Evolutionary conservation across 2,329 filamentous ascomycete species (phyloP).

Genomic region (Myrmaecium sp.): DNA sequence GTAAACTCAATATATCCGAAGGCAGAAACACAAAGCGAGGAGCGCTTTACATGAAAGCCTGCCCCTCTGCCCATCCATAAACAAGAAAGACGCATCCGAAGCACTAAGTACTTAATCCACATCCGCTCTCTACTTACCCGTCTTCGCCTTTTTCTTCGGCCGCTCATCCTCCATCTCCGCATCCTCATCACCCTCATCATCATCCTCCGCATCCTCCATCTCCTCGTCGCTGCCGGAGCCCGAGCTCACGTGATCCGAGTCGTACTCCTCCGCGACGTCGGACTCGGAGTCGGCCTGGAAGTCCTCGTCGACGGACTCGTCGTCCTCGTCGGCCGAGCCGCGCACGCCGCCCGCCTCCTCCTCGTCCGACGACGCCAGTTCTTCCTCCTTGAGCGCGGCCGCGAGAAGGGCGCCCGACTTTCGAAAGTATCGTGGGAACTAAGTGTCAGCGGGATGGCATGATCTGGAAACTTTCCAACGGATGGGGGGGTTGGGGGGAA

Average conservation of each 20-base stretch:
- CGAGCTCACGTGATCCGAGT: constrained; percentile 77
- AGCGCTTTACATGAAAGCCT: too few species aligned
- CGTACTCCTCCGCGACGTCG: constrained; percentile 91
- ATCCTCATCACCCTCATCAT: constrained; percentile 32
- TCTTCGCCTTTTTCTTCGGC: constrained; percentile 50
- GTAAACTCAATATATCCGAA: too few species aligned
- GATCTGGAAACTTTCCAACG: not conserved
- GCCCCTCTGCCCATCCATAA: too few species aligned
- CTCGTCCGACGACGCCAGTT: constrained; percentile 61
- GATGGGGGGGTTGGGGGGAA: not conserved
- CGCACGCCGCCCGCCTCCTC: constrained; percentile 64
- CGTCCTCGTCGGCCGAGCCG: constrained; percentile 88
- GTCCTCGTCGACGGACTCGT: constrained; percentile 90
- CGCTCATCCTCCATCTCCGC: constrained; percentile 36
- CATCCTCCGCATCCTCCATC: constrained; percentile 43
- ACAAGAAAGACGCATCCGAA: too few species aligned
- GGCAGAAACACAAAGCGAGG: too few species aligned
- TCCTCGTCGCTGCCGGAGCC: constrained; percentile 52
- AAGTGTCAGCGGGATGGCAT: constrained; percentile 3
- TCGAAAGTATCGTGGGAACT: constrained; percentile 11
- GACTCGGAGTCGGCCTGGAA: constrained; percentile 86
- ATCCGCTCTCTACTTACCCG: constrained; percentile 11
- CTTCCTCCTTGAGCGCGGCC: constrained; percentile 68
- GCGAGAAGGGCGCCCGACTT: constrained; percentile 47
- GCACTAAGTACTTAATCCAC: too few species aligned